Base-by-base conservation (phyloP, 768 basidiomycete genomes). In the Sarcomyxa edulis region DNA sequence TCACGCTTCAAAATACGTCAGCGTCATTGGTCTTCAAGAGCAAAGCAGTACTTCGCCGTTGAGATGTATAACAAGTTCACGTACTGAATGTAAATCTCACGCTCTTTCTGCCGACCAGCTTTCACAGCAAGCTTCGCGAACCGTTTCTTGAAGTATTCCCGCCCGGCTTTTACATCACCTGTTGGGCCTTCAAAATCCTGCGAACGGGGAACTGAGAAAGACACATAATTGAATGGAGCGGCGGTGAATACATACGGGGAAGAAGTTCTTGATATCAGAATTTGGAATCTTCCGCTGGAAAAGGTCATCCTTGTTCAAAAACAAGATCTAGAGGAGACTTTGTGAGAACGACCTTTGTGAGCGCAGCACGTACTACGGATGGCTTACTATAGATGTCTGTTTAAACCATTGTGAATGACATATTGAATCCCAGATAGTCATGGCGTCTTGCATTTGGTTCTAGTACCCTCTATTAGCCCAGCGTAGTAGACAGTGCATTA, bases 371-470 rank as follows among this genome's bases (percentile, higher is more conserved):
- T 4, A 32, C 11, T 7, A 20, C 47, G 42, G 43, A 39, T 29
- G 12, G 65, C 84, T 31, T 47, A 92, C 92, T 39, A 96, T 90
- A 7, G 90, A 92, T 0, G 92, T 94, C 47, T 85, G 78, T 61
- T 88, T 87, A 66, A 96, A 96, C 92, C 92, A 96, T 48, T 94
- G 91, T 7, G 91, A 94, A 58, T 96, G 91, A 63, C 91, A 94
- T 73, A 97, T 94, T 28, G 91, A 92, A 50, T 97, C 93, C 84
- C 93, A 97, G 35, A 97, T 90, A n/a, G 90, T 90, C 81, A 97
- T 86, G 2, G 93, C 90, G 47, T 97, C 93, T 67, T 94, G 88
- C 92, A 97, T 95, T 81, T 95, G 93, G 55, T 97, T 97, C 85
- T 93, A 52, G 6, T 21, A 24, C 18, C n/a, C 21, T 0, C 19